Evolutionary conservation across 345 rosid species (phyloP).

Genomic region (Eucalyptus guilfoylei): DNA sequence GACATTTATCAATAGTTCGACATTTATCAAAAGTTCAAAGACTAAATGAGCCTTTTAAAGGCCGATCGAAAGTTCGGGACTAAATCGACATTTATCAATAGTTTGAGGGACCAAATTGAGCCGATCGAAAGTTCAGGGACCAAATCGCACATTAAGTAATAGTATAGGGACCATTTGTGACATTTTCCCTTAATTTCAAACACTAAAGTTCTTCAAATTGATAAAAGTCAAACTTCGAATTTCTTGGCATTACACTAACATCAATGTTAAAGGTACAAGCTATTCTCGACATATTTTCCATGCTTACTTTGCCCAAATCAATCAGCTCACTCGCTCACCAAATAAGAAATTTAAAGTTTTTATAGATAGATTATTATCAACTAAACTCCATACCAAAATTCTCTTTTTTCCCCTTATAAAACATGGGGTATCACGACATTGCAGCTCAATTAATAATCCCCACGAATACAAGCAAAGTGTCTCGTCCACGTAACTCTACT

Average conservation of each 20-base stretch:
- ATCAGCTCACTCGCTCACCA: not conserved
- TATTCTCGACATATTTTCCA: not conserved
- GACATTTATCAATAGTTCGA: no score
- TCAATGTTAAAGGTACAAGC: not conserved
- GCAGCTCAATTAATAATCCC: not conserved
- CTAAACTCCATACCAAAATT: not conserved
- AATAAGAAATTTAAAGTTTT: not conserved
- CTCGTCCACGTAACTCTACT: not conserved
- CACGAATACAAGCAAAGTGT: not conserved
- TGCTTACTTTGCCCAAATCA: not conserved
- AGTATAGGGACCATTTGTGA: no score
- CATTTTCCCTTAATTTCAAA: not conserved
- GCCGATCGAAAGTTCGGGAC: no score
- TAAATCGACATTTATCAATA: no score
- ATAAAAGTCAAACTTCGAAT: not conserved
- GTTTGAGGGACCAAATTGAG: no score
- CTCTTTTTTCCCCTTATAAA: not conserved
- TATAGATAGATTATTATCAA: not conserved
- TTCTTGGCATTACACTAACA: rapidly evolving
- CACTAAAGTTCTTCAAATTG: not conserved
- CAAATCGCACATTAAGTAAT: no score
- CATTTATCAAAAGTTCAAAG: no score
- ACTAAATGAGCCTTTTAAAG: no score
- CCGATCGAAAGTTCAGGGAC: no score
- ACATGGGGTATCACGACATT: not conserved